These are phyloP conservation scores for Starmerella riodocensis DNA, from an alignment of 805 yeast genomes.

Conservation along the genomic window DNA sequence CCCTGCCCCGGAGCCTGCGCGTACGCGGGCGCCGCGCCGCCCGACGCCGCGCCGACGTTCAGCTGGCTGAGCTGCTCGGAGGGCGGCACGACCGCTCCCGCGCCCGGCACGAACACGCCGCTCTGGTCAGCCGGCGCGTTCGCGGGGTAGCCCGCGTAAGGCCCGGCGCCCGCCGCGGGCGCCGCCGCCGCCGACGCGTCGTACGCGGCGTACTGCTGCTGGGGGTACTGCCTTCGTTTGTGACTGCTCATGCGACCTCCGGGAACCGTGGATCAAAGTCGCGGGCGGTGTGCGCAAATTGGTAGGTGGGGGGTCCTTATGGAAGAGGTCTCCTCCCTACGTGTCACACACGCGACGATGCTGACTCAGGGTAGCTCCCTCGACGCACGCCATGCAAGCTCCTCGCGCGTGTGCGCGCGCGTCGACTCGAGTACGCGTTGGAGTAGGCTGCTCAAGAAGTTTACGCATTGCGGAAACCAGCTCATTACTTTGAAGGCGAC, in stretches of 20 bases:
- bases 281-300: too few species aligned
- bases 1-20: neutral
- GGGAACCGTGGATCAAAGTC: too few species aligned
- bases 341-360: too few species aligned
- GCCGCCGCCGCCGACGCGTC: conserved; percentile 22
- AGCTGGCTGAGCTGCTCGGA: conserved; percentile 21
- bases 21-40: conserved; percentile 10
- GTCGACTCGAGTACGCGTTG: too few species aligned
- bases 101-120: conserved; percentile 14
- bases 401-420: too few species aligned
- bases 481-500: too few species aligned
- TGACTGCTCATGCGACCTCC: conserved; percentile 16
- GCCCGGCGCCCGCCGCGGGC: conserved; percentile 12
- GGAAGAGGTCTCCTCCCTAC: neutral
- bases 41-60: conserved; percentile 16
- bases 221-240: conserved; percentile 38
- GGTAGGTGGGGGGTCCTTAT: neutral
- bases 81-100: conserved; percentile 14
- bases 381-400: too few species aligned
- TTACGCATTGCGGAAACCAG: too few species aligned
- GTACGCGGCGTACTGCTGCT: conserved; percentile 33
- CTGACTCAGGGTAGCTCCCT: too few species aligned
- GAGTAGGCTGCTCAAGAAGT: too few species aligned
- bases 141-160: conserved; percentile 15
- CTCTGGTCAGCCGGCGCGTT: neutral